Conservation (phyloP, 805 yeast species). For the Lipomyces kockii region DNA sequence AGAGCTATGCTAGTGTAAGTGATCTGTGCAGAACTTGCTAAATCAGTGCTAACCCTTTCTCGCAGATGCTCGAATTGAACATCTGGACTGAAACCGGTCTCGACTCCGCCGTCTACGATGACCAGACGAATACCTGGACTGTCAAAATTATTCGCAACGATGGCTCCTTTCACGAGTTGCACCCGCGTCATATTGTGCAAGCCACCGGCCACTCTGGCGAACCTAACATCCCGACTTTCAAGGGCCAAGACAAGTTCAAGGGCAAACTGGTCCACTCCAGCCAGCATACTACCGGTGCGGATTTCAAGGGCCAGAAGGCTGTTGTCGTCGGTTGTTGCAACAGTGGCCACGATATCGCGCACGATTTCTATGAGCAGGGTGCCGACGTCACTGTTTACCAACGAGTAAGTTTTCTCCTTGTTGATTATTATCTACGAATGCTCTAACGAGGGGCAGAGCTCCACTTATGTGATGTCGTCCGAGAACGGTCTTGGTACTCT, state of each 20-base stretch:
- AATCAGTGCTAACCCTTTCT: not conserved
- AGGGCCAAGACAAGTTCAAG: slow-evolving; percentile 47
- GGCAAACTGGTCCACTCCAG: slow-evolving; percentile 51
- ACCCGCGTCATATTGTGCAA: slow-evolving; percentile 49
- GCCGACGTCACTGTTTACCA: slow-evolving; percentile 51
- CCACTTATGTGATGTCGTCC: slow-evolving; percentile 51
- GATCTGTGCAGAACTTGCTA: not conserved
- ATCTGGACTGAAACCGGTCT: slow-evolving; percentile 46
- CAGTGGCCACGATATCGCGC: slow-evolving; percentile 53
- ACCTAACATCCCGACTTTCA: slow-evolving; percentile 50
- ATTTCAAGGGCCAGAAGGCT: slow-evolving; percentile 49
- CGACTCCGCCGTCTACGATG: slow-evolving; percentile 45
- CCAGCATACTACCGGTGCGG: slow-evolving; percentile 50
- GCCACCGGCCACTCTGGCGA: slow-evolving; percentile 56
- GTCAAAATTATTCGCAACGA: slow-evolving; percentile 42
- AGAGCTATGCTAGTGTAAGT: slow-evolving; percentile 45
- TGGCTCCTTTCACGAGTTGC: slow-evolving; percentile 30
- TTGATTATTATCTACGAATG: not conserved
- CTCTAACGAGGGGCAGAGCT: slow-evolving; percentile 35
- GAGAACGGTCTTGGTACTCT: slow-evolving; percentile 45
- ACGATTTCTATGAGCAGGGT: slow-evolving; percentile 53
- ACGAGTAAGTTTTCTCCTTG: slow-evolving; percentile 34
- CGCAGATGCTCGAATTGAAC: slow-evolving; percentile 48
- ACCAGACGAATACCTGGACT: slow-evolving; percentile 43
- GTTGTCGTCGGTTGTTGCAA: slow-evolving; percentile 53